Conservation (phyloP, 805 yeast genomes). For the Yamadazyma phyllophila region DNA sequence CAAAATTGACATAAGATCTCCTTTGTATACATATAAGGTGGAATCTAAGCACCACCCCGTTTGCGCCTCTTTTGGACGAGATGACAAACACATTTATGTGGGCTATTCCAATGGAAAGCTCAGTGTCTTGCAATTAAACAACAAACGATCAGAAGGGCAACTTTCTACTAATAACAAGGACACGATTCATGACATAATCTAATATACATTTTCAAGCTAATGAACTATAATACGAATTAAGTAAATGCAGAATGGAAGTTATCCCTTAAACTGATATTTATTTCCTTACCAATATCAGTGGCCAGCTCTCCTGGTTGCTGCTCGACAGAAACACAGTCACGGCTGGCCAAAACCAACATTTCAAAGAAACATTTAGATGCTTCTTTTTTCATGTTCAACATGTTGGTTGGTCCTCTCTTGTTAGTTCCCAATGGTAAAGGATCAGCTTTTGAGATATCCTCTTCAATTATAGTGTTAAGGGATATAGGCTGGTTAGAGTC, state of each 20-base stretch:
- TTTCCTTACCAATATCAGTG: conserved; percentile 52
- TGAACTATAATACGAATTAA: background rate
- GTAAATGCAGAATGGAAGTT: conserved; percentile 20
- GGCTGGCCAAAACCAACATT: conserved; percentile 74
- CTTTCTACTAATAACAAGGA: conserved; percentile 3
- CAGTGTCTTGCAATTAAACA: conserved; percentile 11
- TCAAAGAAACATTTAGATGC: conserved; percentile 80
- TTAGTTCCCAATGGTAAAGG: conserved; percentile 54
- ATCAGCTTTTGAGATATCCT: conserved; percentile 8
- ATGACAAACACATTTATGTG: conserved; percentile 19
- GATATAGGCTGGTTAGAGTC: conserved; percentile 15
- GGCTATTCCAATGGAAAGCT: conserved; percentile 24
- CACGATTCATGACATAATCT: conserved; percentile 15
- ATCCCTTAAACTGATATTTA: conserved; percentile 49
- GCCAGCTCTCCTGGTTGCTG: conserved; percentile 42
- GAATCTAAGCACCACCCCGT: conserved; percentile 8
- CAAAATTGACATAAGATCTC: conserved; percentile 1
- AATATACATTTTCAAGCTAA: conserved; percentile 9
- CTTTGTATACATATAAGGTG: conserved; percentile 2
- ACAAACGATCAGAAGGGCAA: conserved; percentile 5
- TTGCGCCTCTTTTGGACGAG: conserved; percentile 14
- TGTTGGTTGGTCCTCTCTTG: conserved; percentile 34
- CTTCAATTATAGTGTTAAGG: conserved; percentile 11
- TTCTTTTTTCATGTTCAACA: conserved; percentile 44
- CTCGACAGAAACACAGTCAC: conserved; percentile 61